These are phyloP conservation scores for Didymellaceae sp. DNA, from an alignment of 2,329 filamentous ascomycete genomes.

Conservation along the genomic window DNA sequence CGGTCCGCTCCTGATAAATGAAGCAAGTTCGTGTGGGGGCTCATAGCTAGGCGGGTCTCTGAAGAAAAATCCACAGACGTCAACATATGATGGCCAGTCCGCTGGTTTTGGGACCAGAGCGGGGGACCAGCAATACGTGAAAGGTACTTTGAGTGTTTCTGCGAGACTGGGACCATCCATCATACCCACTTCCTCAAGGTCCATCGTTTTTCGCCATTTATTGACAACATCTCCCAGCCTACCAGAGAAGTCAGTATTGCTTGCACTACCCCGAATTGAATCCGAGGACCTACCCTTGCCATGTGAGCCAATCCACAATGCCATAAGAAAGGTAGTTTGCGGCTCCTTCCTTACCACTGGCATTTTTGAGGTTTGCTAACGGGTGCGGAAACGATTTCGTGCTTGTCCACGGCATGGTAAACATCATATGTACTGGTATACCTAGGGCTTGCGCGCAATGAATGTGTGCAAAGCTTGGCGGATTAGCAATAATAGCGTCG, in stretches of 20 bases:
- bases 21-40: constrained; percentile 48
- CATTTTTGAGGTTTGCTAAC: constrained; percentile 53
- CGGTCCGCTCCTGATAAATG: constrained; percentile 57
- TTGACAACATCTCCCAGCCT: constrained; percentile 52
- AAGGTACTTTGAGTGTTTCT: constrained; percentile 46
- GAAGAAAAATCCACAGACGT: constrained; percentile 57
- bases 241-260: background rate
- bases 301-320: background rate
- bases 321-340: constrained; percentile 54
- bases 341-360: constrained; percentile 31
- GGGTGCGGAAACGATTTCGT: constrained; percentile 58
- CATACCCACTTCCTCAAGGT: constrained; percentile 2
- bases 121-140: constrained; percentile 58
- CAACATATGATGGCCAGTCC: constrained; percentile 26
- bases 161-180: constrained; percentile 48
- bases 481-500: constrained; percentile 78
- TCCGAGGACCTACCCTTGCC: background rate
- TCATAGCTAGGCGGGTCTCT: constrained; percentile 45
- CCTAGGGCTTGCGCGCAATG: constrained; percentile 75
- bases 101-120: constrained; percentile 27
- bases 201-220: constrained; percentile 44
- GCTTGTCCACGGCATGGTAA: constrained; percentile 67
- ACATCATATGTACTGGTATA: constrained; percentile 80
- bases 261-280: fast-evolving
- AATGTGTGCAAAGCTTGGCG: constrained; percentile 76